Conservation (phyloP, 176 grass and related monocot genomes). For the Bromus sterilis region DNA sequence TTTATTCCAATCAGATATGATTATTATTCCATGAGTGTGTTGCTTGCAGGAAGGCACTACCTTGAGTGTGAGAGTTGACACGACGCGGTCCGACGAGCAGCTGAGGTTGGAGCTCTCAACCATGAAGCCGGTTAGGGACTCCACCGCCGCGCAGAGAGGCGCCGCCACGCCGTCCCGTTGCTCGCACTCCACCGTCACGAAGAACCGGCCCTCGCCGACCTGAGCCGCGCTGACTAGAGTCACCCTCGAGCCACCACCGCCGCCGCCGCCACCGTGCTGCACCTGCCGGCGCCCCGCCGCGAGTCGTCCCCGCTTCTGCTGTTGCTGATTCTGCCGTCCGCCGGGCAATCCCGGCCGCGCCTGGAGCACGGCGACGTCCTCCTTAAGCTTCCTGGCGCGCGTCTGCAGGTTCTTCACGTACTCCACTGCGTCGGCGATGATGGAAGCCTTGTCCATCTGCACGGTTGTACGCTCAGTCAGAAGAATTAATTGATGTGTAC, state of each 20-base stretch:
- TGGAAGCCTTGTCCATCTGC: slow-evolving; percentile 97
- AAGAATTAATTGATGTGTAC: too few species aligned
- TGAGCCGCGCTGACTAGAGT: slow-evolving; percentile 24
- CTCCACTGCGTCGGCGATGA: slow-evolving; percentile 71
- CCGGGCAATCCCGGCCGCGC: neutral
- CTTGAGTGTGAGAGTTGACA: slow-evolving; percentile 50
- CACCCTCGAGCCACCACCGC: slow-evolving; percentile 20
- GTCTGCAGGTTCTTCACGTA: slow-evolving; percentile 66
- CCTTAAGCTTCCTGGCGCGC: slow-evolving; percentile 45
- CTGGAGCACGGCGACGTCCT: slow-evolving; percentile 63
- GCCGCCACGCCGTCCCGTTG: slow-evolving; percentile 23
- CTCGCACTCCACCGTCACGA: slow-evolving; percentile 66
- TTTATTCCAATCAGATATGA: too few species aligned
- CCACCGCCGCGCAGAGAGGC: slow-evolving; percentile 52
- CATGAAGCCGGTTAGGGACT: slow-evolving; percentile 51
- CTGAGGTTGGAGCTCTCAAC: slow-evolving; percentile 64
- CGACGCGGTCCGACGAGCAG: slow-evolving; percentile 28
- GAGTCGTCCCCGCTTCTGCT: neutral
- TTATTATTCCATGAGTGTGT: neutral
- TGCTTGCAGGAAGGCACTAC: slow-evolving; percentile 13
- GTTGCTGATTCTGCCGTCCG: neutral
- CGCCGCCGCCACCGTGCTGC: neutral
- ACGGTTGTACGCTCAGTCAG: neutral
- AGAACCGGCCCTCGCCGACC: slow-evolving; percentile 49
- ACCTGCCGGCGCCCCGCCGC: too few species aligned